These are phyloP conservation scores for Lyophyllum semitale DNA, from an alignment of 768 basidiomycete genomes.

Conservation along the genomic window DNA sequence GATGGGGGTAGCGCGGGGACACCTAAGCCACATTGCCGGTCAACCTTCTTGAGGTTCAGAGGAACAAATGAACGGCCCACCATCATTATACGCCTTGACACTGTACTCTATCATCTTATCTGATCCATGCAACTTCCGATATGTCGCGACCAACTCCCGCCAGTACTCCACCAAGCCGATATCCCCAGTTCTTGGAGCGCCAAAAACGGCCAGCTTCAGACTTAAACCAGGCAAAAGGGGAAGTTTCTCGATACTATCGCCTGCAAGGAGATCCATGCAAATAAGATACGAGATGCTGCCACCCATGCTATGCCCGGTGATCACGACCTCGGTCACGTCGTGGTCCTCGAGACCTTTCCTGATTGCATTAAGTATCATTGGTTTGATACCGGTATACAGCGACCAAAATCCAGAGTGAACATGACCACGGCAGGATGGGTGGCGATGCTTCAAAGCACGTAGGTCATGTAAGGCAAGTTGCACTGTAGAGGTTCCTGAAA, in stretches of 20 bases:
- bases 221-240: constrained; percentile 26
- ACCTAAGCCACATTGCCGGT: constrained; percentile 33
- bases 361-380: constrained; percentile 35
- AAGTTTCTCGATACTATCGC: constrained; percentile 16
- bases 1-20: constrained; percentile 59
- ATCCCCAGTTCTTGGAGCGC: constrained; percentile 53
- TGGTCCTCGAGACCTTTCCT: constrained; percentile 37
- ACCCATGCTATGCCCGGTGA: constrained; percentile 64
- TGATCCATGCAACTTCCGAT: constrained; percentile 35
- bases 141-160: constrained; percentile 34
- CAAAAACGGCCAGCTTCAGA: constrained; percentile 50
- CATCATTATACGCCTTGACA: constrained; percentile 60
- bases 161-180: constrained; percentile 41
- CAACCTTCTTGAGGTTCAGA: not conserved
- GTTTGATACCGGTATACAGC: constrained; percentile 46
- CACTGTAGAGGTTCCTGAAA: constrained; percentile 48
- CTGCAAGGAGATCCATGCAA: constrained; percentile 45
- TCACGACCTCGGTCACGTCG: constrained; percentile 40
- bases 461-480: constrained; percentile 51
- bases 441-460: constrained; percentile 35
- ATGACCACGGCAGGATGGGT: constrained; percentile 37
- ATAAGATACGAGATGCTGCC: constrained; percentile 53
- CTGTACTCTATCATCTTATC: constrained; percentile 45
- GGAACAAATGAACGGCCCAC: constrained; percentile 26
- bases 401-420: constrained; percentile 61